Conservation (phyloP, 176 grass and related monocot genomes). For the Carex littledalei region DNA sequence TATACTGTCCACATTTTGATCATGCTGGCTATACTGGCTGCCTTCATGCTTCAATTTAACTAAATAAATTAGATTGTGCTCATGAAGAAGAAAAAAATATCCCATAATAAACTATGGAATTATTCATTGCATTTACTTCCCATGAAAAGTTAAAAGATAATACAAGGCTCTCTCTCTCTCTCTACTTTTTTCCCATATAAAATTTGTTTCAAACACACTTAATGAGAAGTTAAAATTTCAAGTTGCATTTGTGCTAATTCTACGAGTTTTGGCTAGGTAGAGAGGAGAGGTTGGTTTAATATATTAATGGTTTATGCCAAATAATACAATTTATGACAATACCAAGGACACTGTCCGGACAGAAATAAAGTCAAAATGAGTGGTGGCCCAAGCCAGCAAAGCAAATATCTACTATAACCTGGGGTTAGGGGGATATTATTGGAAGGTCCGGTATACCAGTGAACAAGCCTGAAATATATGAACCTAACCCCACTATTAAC, state of each 20-base stretch:
- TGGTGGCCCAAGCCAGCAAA: background rate
- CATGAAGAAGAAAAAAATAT: background rate
- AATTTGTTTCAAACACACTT: background rate
- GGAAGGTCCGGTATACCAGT: background rate
- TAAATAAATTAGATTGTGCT: background rate
- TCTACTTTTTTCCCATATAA: background rate
- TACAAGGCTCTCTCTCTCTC: background rate
- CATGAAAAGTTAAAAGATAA: background rate
- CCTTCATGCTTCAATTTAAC: background rate
- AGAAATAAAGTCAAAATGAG: constrained; percentile 7
- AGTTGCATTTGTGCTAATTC: background rate
- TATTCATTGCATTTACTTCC: background rate
- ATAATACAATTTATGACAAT: constrained; percentile 1
- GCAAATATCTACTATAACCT: background rate
- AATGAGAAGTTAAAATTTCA: background rate
- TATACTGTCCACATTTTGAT: background rate
- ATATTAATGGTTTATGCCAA: background rate
- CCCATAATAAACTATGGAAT: background rate
- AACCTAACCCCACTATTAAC: constrained; percentile 9
- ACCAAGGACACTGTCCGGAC: background rate
- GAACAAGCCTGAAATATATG: background rate
- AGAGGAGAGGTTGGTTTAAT: background rate
- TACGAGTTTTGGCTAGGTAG: background rate
- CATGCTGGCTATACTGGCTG: background rate
- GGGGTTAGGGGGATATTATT: background rate